A percentile compares a stretch with the other conserved stretches of the same genome.
phyloP scores from a whole-genome alignment of 345 rosid genomes.

The Aethionema arabicum region DNA sequence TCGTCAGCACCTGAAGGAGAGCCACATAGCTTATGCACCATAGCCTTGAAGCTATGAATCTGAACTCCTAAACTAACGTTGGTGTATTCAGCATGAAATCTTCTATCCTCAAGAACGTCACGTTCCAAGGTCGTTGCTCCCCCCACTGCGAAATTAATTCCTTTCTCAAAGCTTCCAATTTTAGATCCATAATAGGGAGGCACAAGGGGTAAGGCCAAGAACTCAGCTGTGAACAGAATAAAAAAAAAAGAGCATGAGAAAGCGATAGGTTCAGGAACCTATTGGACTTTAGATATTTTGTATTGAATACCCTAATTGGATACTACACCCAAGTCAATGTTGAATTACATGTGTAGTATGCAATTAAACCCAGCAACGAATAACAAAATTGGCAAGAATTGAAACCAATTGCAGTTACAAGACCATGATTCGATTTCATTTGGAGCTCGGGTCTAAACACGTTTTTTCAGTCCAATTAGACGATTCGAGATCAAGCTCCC shows the following conservation, averaged over 20 bases:
- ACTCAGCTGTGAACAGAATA: conserved; percentile 38
- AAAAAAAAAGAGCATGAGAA: background rate
- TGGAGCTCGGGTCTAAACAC: too few species aligned
- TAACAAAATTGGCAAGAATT: too few species aligned
- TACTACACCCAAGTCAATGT: too few species aligned
- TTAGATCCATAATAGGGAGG: conserved; percentile 32
- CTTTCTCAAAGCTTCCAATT: conserved; percentile 27
- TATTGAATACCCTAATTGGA: too few species aligned
- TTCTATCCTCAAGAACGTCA: conserved; percentile 25
- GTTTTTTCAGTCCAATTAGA: too few species aligned
- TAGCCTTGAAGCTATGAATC: conserved; percentile 32
- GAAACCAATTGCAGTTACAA: too few species aligned
- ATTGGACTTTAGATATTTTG: too few species aligned
- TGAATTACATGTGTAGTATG: too few species aligned
- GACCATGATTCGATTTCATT: too few species aligned
- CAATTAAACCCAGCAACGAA: too few species aligned
- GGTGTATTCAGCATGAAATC: conserved; percentile 13
- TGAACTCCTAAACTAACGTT: conserved; percentile 34
- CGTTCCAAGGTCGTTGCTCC: conserved; percentile 41
- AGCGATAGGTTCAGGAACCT: too few species aligned
- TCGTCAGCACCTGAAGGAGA: conserved; percentile 24
- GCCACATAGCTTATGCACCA: conserved; percentile 34
- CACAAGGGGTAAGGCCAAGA: conserved; percentile 31
- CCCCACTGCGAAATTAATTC: conserved; percentile 47
- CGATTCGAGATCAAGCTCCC: too few species aligned